Percentiles rank a stretch among this genome's conserved stretches.
Conservation (phyloP, 441 rosid genomes). For the Syzygium syzygioides region DNA sequence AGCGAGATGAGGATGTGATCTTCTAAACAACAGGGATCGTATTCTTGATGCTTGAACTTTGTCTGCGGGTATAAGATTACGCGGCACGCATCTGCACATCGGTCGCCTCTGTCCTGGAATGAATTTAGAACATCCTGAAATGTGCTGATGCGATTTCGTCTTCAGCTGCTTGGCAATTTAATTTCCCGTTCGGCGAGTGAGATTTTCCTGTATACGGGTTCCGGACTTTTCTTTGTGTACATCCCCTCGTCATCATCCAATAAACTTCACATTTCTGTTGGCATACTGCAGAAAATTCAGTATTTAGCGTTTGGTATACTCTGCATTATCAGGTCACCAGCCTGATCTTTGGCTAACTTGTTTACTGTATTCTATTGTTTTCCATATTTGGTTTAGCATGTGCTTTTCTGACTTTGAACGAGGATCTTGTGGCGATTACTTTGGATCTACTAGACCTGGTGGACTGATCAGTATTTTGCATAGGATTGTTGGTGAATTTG, state of each 20-base stretch:
- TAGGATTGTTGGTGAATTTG: no score
- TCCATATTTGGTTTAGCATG: no score
- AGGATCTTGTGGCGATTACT: no score
- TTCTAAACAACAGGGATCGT: neutral
- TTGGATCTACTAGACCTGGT: no score
- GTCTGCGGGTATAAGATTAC: neutral
- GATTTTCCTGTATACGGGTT: neutral
- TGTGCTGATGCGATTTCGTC: neutral
- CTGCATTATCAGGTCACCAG: no score
- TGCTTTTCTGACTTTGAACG: no score
- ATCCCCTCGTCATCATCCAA: neutral
- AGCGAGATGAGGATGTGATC: neutral
- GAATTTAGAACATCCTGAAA: neutral
- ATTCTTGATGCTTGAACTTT: neutral
- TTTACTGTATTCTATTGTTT: no score
- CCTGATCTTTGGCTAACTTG: no score
- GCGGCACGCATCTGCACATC: neutral
- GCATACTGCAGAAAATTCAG: neutral
- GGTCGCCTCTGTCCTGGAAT: neutral
- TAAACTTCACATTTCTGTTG: neutral
- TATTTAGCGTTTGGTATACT: neutral
- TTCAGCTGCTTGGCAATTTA: neutral
- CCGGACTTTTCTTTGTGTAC: neutral
- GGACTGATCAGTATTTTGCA: no score
- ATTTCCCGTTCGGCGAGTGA: neutral